Percentiles rank a stretch among this genome's conserved stretches.
These are phyloP conservation scores for Acacia melanoxylon DNA, from an alignment of 306 rosid genomes.

Conservation along the genomic window DNA sequence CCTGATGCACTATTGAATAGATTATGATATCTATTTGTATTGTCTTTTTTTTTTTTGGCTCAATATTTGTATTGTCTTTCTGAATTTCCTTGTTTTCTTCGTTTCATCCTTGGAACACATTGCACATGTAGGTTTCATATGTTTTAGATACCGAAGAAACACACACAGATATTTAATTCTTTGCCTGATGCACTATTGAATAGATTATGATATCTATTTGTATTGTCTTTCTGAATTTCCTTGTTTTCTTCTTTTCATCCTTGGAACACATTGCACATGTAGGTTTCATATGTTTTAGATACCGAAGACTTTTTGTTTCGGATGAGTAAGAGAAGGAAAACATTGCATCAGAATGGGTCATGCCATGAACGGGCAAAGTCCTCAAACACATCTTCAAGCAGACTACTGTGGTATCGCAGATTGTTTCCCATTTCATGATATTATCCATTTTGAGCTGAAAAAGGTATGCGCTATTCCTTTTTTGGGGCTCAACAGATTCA, in stretches of 20 bases:
- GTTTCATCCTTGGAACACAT: constrained; percentile 19
- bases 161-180: background rate
- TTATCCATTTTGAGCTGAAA: constrained; percentile 53
- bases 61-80: constrained; percentile 18
- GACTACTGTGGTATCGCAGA: constrained; percentile 63
- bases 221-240: too few relatives aligned
- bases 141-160: constrained; percentile 95
- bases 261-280: constrained; percentile 34
- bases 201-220: background rate
- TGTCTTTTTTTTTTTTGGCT: background rate
- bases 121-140: constrained; percentile 79
- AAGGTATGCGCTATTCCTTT: constrained; percentile 50
- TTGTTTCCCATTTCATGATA: constrained; percentile 61
- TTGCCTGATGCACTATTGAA: background rate
- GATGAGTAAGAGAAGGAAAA: constrained; percentile 55
- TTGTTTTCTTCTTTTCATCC: too few relatives aligned
- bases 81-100: constrained; percentile 16
- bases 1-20: background rate
- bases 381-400: constrained; percentile 52
- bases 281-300: constrained; percentile 98
- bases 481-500: background rate
- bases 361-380: constrained; percentile 55
- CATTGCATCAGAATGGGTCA: constrained; percentile 38
- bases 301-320: constrained; percentile 87
- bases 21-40: background rate